Base-by-base conservation (phyloP, 345 rosid genomes). In the Arabidopsis arenosa region DNA sequence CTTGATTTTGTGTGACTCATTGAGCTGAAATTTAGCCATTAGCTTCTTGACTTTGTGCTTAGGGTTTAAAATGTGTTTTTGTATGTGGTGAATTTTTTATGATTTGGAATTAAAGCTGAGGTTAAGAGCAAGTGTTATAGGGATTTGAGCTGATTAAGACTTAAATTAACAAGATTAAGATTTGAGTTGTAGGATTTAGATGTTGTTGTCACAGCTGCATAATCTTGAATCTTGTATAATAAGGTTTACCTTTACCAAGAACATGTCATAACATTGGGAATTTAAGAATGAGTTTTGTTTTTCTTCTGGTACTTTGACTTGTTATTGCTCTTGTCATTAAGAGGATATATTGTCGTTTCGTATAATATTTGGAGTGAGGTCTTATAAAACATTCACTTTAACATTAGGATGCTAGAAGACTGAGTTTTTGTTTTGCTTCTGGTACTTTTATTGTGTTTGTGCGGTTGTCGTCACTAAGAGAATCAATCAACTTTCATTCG, bases 151-250 rank as follows among this genome's bases (percentile, higher is more conserved):
- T 75, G 49, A 60, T 30, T 75, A 6, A 18, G 48, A 37, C 1
- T 6, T 12, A 49, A 36, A 49, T 52, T 4, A 9, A 23, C 2
- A 18, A 9, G 71, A 9, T 15, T 56, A 0, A n/a, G n/a, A n/a
- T n/a, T 47, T 37, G 66, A 11, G 32, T 66, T 65, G 21, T 36
- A 4, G 18, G 21, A 63, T 73, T 6, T 51, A 7, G 10, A 43
- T 61, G 69, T 69, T 44, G n/a, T 53, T 68, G 48, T 51, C 14
- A 14, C 21, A 10, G 23, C 44, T 70, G 72, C 54, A 30, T 18
- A 18, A 18, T 18, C 21, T 18, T n/a, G 62, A 44, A 63, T 49
- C 48, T 52, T 49, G 73, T 52, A 7, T 41, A 17, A 15, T 66
- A 48, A 55, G 32, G 36, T 6, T 28, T 45, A 43, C 6, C 59